phyloP scores from a whole-genome alignment of 192 early-diverging fungal species.

The Coemansia sp. region DNA sequence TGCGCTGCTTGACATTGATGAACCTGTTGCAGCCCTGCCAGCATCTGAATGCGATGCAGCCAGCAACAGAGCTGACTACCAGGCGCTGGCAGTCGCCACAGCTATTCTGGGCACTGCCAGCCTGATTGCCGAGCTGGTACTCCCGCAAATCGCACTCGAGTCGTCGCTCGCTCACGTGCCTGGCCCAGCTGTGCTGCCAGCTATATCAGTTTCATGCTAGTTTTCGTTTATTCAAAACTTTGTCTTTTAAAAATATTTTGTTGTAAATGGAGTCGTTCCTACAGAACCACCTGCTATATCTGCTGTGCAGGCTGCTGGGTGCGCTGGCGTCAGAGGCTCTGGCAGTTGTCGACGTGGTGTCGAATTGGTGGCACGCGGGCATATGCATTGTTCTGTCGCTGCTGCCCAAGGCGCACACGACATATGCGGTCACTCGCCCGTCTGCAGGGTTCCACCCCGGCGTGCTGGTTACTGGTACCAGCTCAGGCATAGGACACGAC shows the following conservation, averaged over 20 bases:
- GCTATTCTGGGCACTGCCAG: constrained; percentile 6
- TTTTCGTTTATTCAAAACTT: background rate
- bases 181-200: background rate
- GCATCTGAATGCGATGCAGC: background rate
- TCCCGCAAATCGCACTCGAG: constrained; percentile 39
- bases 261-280: constrained; percentile 46
- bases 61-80: background rate
- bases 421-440: constrained; percentile 35
- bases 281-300: constrained; percentile 50
- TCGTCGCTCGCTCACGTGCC: constrained; percentile 24
- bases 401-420: constrained; percentile 49
- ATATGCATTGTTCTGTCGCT: constrained; percentile 43
- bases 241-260: background rate
- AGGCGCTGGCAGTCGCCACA: background rate
- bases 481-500: constrained; percentile 57
- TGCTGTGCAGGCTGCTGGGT: constrained; percentile 44
- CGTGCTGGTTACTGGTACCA: constrained; percentile 55
- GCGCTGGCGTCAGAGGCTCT: constrained; percentile 34
- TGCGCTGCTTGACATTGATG: constrained; percentile 36
- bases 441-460: constrained; percentile 40
- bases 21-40: background rate
- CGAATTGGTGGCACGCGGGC: constrained; percentile 49
- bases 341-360: constrained; percentile 39
- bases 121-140: constrained; percentile 24
- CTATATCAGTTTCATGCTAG: background rate